Evolutionary conservation across 2,329 filamentous ascomycete species (phyloP).

Genomic region (Aspergillus flavus): DNA sequence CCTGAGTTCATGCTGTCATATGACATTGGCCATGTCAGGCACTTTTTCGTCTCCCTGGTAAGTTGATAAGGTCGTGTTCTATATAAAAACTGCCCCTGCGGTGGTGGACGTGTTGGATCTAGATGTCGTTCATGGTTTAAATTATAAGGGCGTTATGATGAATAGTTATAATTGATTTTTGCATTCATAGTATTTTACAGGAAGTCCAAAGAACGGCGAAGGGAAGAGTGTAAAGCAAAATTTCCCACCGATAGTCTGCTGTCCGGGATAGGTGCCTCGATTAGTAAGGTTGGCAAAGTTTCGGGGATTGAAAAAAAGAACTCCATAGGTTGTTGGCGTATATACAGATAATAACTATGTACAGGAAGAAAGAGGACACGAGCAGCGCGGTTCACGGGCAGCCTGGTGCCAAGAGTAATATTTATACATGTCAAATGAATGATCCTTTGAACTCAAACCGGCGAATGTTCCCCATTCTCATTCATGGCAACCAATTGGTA

Average conservation of each 20-base stretch:
- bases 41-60: not conserved
- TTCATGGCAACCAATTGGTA: conserved; percentile 21
- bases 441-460: not conserved
- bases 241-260: too few species aligned
- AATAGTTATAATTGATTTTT: too few species aligned
- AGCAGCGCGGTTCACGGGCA: not conserved
- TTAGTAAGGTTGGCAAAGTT: not conserved
- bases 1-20: not conserved
- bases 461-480: conserved; percentile 5
- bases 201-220: too few species aligned
- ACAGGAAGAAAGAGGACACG: not conserved
- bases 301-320: not conserved
- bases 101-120: too few species aligned
- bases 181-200: too few species aligned
- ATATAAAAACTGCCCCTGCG: too few species aligned
- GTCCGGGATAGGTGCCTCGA: too few species aligned
- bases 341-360: not conserved
- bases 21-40: not conserved
- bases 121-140: too few species aligned
- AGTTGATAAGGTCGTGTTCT: too few species aligned
- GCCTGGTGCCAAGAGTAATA: not conserved
- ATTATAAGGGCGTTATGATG: too few species aligned
- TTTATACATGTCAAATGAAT: not conserved
- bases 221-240: too few species aligned
- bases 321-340: not conserved